Base-by-base conservation (phyloP, 208 protist genomes). In the Crithidia acanthocephali region DNA sequence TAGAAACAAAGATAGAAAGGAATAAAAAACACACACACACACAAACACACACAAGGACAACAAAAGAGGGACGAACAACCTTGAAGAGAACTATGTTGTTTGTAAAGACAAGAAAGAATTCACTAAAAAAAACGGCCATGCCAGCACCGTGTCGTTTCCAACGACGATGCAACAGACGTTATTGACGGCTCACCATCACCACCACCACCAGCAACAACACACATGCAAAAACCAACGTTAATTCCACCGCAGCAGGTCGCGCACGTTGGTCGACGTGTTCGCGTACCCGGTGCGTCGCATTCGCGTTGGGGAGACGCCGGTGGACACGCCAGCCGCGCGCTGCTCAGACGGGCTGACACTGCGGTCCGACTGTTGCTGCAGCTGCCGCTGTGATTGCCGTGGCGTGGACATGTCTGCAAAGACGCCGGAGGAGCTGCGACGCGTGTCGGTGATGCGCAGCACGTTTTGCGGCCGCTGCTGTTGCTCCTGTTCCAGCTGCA, bases 71-170 rank as follows among this genome's bases (percentile, higher is more conserved):
- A 42, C 37, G 37, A 42, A 42, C 9, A 13, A 42, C 6, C 9
- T 42, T 15, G 37, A 42, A 13, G 37, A 42, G 30, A 63, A 53
- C 59, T 13, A 53, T 65, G 59, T 27, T 32, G 59, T 20, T 44
- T 40, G 27, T 40, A 28, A 27, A 22, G 44, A 45, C 27, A 30
- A 7, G 10, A 53, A 37, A 53, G 65, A 59, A 37, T n/a, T n/a
- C n/a, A n/a, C 53, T 58, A 80, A 22, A 72, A 70, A 71, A 65
- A 55, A 68, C 18, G 18, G 44, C 51, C 69, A 68, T 13, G 30
- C 27, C 18, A n/a, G n/a, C n/a, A n/a, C n/a, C n/a, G n/a, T n/a
- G n/a, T n/a, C n/a, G n/a, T n/a, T n/a, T n/a, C n/a, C n/a, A n/a
- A n/a, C n/a, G n/a, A n/a, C n/a, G n/a, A n/a, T n/a, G n/a, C n/a